phyloP scores from a whole-genome alignment of 768 basidiomycete genomes.

The Macrolepiota albuminosa region DNA sequence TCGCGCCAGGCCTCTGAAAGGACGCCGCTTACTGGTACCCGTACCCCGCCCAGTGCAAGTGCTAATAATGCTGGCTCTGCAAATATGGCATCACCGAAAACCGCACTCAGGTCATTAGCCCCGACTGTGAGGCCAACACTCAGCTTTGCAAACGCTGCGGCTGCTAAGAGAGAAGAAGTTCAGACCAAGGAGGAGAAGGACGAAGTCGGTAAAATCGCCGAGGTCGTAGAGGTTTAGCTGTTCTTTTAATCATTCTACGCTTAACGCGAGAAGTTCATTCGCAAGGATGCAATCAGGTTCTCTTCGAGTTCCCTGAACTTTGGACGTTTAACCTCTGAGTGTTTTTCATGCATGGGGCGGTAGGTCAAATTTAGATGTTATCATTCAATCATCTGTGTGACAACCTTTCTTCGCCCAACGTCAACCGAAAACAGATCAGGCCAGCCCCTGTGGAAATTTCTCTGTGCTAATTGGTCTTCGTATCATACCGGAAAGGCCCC shows the following conservation, averaged over 20 bases:
- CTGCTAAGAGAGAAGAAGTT: slow-evolving; percentile 50
- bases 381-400: background rate
- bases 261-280: slow-evolving; percentile 1
- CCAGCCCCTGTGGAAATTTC: too few relatives aligned
- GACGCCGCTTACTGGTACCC: slow-evolving; percentile 23
- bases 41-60: slow-evolving; percentile 27
- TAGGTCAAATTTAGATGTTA: background rate
- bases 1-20: slow-evolving; percentile 51
- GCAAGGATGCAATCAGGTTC: background rate
- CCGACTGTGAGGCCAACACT: slow-evolving; percentile 65
- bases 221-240: slow-evolving; percentile 13
- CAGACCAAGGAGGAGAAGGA: slow-evolving; percentile 14
- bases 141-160: slow-evolving; percentile 83
- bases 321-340: background rate
- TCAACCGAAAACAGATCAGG: too few relatives aligned
- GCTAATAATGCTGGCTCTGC: slow-evolving; percentile 5
- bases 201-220: slow-evolving; percentile 15
- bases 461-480: too few relatives aligned
- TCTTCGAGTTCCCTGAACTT: background rate
- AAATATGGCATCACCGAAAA: slow-evolving; percentile 24
- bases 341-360: background rate
- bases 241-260: slow-evolving; percentile 5
- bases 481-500: too few relatives aligned
- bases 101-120: slow-evolving; percentile 25
- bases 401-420: too few relatives aligned